phyloP scores from a whole-genome alignment of 768 basidiomycete genomes.

The Boletellus emodensis region DNA sequence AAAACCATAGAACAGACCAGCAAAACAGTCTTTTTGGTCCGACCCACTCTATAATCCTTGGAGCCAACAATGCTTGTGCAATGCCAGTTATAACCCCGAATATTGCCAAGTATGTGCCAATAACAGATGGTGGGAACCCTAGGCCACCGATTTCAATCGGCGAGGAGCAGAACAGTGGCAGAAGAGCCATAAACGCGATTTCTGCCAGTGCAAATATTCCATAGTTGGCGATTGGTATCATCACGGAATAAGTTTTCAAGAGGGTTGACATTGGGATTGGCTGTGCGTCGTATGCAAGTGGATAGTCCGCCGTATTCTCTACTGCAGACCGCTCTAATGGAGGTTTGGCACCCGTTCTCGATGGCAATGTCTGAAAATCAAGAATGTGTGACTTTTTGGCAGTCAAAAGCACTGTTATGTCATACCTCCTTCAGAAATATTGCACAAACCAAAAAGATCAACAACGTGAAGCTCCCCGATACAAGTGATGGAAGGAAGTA shows the following conservation, averaged over 20 bases:
- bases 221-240: slow-evolving; percentile 42
- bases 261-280: slow-evolving; percentile 33
- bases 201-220: slow-evolving; percentile 39
- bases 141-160: slow-evolving; percentile 42
- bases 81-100: slow-evolving; percentile 36
- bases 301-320: neutral
- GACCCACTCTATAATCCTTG: slow-evolving; percentile 36
- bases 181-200: slow-evolving; percentile 35
- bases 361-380: slow-evolving; percentile 21
- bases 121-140: slow-evolving; percentile 36
- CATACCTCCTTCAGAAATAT: slow-evolving; percentile 31
- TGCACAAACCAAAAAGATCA: slow-evolving; percentile 13
- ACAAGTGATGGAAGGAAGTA: slow-evolving; percentile 31
- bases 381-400: neutral
- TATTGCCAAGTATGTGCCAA: slow-evolving; percentile 36
- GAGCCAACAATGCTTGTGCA: slow-evolving; percentile 39
- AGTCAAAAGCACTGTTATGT: neutral
- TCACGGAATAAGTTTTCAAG: slow-evolving; percentile 26
- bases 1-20: slow-evolving; percentile 33
- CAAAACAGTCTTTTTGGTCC: slow-evolving; percentile 42
- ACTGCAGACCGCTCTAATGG: neutral
- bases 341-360: neutral
- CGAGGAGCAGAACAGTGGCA: slow-evolving; percentile 43
- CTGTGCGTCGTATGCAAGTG: neutral
- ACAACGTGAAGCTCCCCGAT: slow-evolving; percentile 13